Conservation (phyloP, 805 yeast genomes). For the Candida bentonensis region DNA sequence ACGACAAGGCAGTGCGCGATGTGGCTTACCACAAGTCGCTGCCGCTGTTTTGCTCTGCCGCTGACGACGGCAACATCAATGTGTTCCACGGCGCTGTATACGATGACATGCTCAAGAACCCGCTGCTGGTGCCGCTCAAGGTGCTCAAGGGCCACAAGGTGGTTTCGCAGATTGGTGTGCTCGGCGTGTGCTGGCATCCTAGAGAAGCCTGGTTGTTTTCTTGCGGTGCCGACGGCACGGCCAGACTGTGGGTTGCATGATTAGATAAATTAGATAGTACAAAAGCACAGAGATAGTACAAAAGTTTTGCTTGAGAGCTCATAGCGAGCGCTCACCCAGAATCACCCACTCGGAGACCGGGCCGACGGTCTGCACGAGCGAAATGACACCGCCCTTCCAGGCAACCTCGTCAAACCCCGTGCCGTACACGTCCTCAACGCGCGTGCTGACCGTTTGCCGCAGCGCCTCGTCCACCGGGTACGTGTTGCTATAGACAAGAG, state of each 20-base stretch:
- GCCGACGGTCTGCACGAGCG: conserved; percentile 58
- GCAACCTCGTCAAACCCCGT: conserved; percentile 29
- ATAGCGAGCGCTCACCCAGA: conserved; percentile 31
- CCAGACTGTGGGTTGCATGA: conserved; percentile 89
- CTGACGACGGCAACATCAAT: conserved; percentile 88
- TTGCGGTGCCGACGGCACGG: conserved; percentile 94
- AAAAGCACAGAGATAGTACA: conserved; percentile 17
- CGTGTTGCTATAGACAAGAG: conserved; percentile 51
- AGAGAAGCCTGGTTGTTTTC: conserved; percentile 95
- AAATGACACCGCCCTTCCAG: conserved; percentile 59
- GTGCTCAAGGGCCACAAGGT: conserved; percentile 83
- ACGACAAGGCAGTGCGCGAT: conserved; percentile 83
- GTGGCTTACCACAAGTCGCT: conserved; percentile 75
- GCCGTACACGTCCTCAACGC: conserved; percentile 53
- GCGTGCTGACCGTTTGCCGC: conserved; percentile 44
- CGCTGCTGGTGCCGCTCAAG: conserved; percentile 89
- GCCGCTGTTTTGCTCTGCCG: conserved; percentile 87
- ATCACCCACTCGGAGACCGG: conserved; percentile 56
- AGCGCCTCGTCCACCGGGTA: conserved; percentile 57
- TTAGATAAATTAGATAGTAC: conserved; percentile 2
- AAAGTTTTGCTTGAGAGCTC: no score
- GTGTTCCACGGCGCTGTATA: conserved; percentile 95
- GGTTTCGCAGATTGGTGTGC: conserved; percentile 67
- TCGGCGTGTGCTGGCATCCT: conserved; percentile 90
- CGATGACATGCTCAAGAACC: conserved; percentile 90